phyloP scores from a whole-genome alignment of 768 basidiomycete genomes.

The Suillus luteus region DNA sequence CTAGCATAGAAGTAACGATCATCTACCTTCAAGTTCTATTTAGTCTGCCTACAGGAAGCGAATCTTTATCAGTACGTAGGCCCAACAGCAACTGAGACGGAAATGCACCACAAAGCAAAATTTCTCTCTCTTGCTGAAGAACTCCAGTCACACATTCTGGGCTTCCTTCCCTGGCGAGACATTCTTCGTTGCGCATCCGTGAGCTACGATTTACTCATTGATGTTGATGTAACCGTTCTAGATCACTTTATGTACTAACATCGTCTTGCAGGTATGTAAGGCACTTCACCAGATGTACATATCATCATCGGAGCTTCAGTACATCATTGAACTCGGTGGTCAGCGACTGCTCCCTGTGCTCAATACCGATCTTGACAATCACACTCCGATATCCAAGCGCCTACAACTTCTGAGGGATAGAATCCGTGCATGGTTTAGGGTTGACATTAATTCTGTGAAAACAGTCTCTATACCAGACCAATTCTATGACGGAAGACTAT shows the following conservation, averaged over 20 bases:
- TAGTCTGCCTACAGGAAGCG: neutral
- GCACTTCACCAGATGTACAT: neutral
- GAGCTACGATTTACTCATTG: neutral
- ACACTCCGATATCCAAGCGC: neutral
- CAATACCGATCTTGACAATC: neutral
- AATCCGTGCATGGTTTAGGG: neutral
- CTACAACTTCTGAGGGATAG: neutral
- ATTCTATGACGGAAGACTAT: neutral
- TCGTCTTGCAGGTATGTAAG: neutral
- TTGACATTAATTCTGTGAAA: neutral
- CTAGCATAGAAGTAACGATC: neutral
- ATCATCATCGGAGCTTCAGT: neutral
- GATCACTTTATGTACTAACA: neutral
- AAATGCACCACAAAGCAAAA: neutral
- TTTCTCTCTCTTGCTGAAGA: neutral
- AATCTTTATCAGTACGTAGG: neutral
- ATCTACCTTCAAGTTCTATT: neutral
- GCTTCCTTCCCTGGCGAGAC: neutral
- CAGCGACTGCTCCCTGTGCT: neutral
- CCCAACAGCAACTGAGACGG: neutral
- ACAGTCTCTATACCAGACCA: neutral
- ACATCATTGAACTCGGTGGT: neutral
- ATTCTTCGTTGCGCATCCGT: neutral
- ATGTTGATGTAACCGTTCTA: neutral
- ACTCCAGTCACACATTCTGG: neutral